Evolutionary conservation across 257 asterid species (phyloP).

Genomic region (Solanum corneliomulleri): DNA sequence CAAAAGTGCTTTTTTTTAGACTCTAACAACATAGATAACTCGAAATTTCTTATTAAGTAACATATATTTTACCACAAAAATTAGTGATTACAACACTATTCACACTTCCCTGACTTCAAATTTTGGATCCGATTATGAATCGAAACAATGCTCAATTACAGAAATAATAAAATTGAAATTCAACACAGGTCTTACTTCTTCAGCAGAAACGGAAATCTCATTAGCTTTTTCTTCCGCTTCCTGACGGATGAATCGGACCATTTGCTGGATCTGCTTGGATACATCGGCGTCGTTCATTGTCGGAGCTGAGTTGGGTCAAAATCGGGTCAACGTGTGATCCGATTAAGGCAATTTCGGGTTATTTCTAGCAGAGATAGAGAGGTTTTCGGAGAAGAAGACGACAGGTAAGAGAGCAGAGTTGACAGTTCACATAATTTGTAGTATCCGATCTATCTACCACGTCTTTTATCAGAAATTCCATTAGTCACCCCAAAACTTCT

Average conservation of each 20-base stretch:
- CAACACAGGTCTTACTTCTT: constrained; percentile 41
- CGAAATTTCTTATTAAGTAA: not conserved
- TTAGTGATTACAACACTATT: not conserved
- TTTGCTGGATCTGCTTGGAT: constrained; percentile 99
- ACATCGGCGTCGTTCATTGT: constrained; percentile 93
- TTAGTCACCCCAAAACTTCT: not conserved
- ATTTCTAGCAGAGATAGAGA: not conserved
- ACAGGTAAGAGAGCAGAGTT: not conserved
- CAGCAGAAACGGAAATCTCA: constrained; percentile 96
- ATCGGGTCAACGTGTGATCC: not conserved
- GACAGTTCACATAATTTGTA: not conserved
- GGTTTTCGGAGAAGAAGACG: not conserved
- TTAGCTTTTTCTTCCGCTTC: constrained; percentile 98
- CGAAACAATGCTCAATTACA: not conserved
- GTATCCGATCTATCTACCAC: not conserved
- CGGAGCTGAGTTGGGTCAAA: not conserved
- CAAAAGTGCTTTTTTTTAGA: not conserved
- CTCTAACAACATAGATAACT: not conserved
- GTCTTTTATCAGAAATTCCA: not conserved
- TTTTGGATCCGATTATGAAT: not conserved
- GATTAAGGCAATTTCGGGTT: not conserved
- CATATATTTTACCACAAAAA: not conserved
- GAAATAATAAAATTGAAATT: not conserved
- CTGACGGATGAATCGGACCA: constrained; percentile 99
- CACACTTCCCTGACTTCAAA: not conserved